These are phyloP conservation scores for Diplotaxis tenuifolia DNA, from an alignment of 345 rosid genomes.

Conservation along the genomic window DNA sequence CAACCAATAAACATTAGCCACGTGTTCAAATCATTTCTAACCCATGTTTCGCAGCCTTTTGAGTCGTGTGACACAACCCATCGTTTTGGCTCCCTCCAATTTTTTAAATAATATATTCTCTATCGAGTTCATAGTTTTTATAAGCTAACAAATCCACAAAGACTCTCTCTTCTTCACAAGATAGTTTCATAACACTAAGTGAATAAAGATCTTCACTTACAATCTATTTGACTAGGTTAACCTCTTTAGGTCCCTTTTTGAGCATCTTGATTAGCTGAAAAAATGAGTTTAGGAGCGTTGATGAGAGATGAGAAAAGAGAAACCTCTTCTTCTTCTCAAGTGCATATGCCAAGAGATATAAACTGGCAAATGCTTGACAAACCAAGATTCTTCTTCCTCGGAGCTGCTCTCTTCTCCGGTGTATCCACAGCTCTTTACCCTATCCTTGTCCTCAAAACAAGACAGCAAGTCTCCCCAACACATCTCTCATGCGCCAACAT, in stretches of 20 bases:
- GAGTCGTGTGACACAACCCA: slow-evolving; percentile 29
- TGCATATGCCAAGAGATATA: slow-evolving; percentile 63
- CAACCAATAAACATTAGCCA: slow-evolving; percentile 15
- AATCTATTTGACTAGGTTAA: neutral
- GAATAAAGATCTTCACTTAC: slow-evolving; percentile 5
- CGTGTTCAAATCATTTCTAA: slow-evolving; percentile 48
- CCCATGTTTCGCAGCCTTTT: slow-evolving; percentile 37
- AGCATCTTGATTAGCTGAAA: neutral
- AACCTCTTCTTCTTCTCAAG: slow-evolving; percentile 45
- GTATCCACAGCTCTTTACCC: slow-evolving; percentile 84
- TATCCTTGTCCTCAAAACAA: slow-evolving; percentile 71
- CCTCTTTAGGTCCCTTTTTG: neutral
- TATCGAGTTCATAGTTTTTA: slow-evolving; percentile 33
- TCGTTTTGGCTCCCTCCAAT: slow-evolving; percentile 31
- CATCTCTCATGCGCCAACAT: slow-evolving; percentile 58
- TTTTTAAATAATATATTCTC: neutral
- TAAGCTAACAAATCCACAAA: slow-evolving; percentile 18
- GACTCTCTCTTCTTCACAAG: slow-evolving; percentile 6
- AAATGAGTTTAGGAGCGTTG: slow-evolving; percentile 53
- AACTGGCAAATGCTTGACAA: slow-evolving; percentile 94
- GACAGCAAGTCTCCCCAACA: slow-evolving; percentile 69
- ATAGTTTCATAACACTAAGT: neutral
- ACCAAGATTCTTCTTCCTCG: slow-evolving; percentile 79
- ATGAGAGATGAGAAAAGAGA: slow-evolving; percentile 47
- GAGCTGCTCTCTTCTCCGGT: slow-evolving; percentile 88